Evolutionary conservation across 1,284 basidiomycete species (phyloP).

Genomic region (Afroboletus lepidellus): DNA sequence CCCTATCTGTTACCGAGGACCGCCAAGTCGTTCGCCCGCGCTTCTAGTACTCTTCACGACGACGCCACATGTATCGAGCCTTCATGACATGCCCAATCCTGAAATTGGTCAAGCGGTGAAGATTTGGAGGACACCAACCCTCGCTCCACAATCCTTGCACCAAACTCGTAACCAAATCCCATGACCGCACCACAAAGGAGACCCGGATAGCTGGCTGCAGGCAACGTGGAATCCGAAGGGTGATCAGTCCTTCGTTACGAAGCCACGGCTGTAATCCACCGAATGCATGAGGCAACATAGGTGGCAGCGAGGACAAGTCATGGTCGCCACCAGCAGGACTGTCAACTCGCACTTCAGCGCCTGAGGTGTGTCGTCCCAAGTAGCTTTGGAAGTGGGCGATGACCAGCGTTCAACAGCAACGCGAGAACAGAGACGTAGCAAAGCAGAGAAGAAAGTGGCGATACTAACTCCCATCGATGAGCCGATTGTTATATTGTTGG

Average conservation of each 20-base stretch:
- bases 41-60: constrained; percentile 33
- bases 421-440: constrained; percentile 28
- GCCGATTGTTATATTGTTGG: constrained; percentile 94
- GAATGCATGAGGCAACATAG: constrained; percentile 10
- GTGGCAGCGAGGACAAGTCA: constrained; percentile 33
- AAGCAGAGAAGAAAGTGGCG: constrained; percentile 47
- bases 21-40: constrained; percentile 40
- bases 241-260: constrained; percentile 31
- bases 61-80: constrained; percentile 21
- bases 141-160: constrained; percentile 35
- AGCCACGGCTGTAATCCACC: constrained; percentile 30
- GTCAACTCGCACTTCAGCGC: constrained; percentile 34
- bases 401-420: constrained; percentile 28
- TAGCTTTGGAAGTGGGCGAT: constrained; percentile 20
- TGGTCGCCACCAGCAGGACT: constrained; percentile 32
- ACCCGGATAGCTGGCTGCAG: constrained; percentile 26
- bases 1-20: constrained; percentile 41
- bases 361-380: constrained; percentile 28
- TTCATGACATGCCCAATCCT: constrained; percentile 32
- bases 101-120: constrained; percentile 37
- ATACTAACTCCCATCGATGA: constrained; percentile 99
- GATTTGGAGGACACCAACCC: constrained; percentile 28
- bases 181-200: constrained; percentile 32
- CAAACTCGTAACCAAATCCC: constrained; percentile 35
- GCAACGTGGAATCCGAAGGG: constrained; percentile 26